These are phyloP conservation scores for Aphanomyces astaci DNA, from an alignment of 352 stramenopile species.

Conservation along the genomic window DNA sequence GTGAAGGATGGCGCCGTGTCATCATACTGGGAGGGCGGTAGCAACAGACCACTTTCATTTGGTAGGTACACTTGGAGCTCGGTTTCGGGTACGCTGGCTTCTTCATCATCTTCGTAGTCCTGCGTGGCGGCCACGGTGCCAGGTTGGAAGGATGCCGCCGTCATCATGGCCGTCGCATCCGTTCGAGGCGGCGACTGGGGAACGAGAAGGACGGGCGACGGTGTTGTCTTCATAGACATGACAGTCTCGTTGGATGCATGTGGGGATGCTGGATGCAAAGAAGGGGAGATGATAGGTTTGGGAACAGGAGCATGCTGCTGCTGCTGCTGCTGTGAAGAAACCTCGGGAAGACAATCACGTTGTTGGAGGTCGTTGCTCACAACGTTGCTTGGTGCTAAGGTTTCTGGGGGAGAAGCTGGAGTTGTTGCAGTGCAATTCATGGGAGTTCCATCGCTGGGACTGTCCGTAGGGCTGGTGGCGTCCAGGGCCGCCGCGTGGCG, in stretches of 20 bases:
- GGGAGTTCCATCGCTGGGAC: no score
- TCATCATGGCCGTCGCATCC: neutral
- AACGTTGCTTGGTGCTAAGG: no score
- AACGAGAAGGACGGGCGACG: neutral
- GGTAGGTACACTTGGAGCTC: conserved; percentile 11
- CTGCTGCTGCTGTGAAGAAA: neutral
- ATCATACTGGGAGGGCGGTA: conserved; percentile 20
- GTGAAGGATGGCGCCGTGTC: no score
- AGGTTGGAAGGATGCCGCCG: conserved; percentile 3
- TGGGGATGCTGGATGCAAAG: neutral
- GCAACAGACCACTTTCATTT: no score
- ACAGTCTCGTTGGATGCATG: neutral
- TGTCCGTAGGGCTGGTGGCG: neutral
- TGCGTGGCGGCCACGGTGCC: conserved; percentile 23
- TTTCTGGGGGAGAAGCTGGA: no score
- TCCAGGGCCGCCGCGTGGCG: neutral
- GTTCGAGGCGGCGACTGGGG: conserved; percentile 9
- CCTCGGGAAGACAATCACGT: no score
- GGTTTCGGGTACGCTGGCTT: conserved; percentile 15
- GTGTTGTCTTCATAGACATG: neutral
- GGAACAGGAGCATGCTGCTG: no score
- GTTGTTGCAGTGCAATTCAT: no score
- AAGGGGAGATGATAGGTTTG: no score
- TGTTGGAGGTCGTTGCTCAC: no score
- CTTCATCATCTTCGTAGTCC: conserved; percentile 21